Evolutionary conservation across 805 yeast species (phyloP).

Genomic region (Kodamaea laetipori): DNA sequence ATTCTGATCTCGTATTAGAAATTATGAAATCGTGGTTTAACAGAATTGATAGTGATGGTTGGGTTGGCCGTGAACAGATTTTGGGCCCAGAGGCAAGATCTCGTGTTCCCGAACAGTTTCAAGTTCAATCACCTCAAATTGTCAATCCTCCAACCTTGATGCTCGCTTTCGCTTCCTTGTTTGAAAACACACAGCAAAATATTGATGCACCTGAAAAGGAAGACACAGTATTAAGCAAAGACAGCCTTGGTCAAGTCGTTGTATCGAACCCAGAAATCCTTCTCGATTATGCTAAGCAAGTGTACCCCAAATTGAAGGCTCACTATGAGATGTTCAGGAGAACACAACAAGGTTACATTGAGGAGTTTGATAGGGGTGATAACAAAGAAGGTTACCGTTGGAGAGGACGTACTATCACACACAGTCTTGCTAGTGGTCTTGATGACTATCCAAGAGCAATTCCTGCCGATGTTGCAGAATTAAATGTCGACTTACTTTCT

Average conservation of each 20-base stretch:
- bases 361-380: constrained; percentile 63
- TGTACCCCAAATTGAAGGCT: constrained; percentile 73
- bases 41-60: constrained; percentile 84
- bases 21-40: constrained; percentile 86
- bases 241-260: constrained; percentile 52
- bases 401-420: constrained; percentile 87
- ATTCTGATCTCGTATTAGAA: constrained; percentile 77
- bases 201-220: constrained; percentile 21
- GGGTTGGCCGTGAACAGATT: constrained; percentile 96
- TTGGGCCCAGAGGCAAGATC: constrained; percentile 88
- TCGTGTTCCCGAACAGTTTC: constrained; percentile 82
- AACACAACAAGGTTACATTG: constrained; percentile 75
- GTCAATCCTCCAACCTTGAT: constrained; percentile 96
- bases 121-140: constrained; percentile 80
- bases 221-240: constrained; percentile 12
- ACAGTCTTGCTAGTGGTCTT: constrained; percentile 88
- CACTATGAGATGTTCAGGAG: constrained; percentile 86
- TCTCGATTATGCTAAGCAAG: constrained; percentile 54
- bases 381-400: constrained; percentile 77
- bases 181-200: constrained; percentile 31
- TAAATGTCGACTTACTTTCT: constrained; percentile 83
- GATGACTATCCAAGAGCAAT: constrained; percentile 93
- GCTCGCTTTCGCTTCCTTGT: constrained; percentile 63
- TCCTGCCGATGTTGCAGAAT: constrained; percentile 82
- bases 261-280: constrained; percentile 61